Conservation (phyloP, 108 stramenopile genomes). For the Craspedostauros australis region DNA sequence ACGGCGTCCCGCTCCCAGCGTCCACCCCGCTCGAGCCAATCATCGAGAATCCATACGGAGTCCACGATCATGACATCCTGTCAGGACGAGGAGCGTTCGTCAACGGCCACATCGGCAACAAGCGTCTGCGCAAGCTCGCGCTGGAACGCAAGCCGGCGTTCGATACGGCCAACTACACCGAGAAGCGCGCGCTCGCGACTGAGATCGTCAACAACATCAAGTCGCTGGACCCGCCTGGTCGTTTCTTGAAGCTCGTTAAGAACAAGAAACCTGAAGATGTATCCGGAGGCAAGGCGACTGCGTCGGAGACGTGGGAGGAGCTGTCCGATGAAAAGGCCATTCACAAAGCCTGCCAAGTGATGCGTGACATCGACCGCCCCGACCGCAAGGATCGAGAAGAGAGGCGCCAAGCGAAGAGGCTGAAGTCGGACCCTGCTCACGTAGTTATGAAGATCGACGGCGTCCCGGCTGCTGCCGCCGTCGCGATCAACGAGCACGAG, state of each 20-base stretch:
- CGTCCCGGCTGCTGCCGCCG: not conserved
- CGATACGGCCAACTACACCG: slow-evolving; percentile 51
- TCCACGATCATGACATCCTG: slow-evolving; percentile 49
- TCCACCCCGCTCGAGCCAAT: slow-evolving; percentile 15
- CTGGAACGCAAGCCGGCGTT: slow-evolving; percentile 49
- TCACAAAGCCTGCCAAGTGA: slow-evolving; percentile 70
- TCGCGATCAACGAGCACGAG: not conserved
- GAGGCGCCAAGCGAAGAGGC: too few relatives aligned
- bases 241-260: slow-evolving; percentile 49
- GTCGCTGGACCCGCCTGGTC: slow-evolving; percentile 69
- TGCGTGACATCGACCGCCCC: slow-evolving; percentile 62
- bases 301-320: slow-evolving; percentile 45
- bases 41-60: slow-evolving; percentile 45
- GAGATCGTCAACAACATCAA: slow-evolving; percentile 63
- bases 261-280: slow-evolving; percentile 1
- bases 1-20: too few relatives aligned
- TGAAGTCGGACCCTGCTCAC: too few relatives aligned
- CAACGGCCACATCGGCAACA: slow-evolving; percentile 33
- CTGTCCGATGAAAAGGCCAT: slow-evolving; percentile 50
- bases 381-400: slow-evolving; percentile 38
- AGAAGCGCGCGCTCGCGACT: slow-evolving; percentile 60
- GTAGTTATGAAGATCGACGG: too few relatives aligned
- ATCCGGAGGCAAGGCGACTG: not conserved
- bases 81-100: slow-evolving; percentile 63
- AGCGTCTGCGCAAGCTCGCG: slow-evolving; percentile 41